Evolutionary conservation across 1,284 basidiomycete species (phyloP), one percentile per base, ranked within the genome.

Genomic region (Laetiporus sulphureus): DNA sequence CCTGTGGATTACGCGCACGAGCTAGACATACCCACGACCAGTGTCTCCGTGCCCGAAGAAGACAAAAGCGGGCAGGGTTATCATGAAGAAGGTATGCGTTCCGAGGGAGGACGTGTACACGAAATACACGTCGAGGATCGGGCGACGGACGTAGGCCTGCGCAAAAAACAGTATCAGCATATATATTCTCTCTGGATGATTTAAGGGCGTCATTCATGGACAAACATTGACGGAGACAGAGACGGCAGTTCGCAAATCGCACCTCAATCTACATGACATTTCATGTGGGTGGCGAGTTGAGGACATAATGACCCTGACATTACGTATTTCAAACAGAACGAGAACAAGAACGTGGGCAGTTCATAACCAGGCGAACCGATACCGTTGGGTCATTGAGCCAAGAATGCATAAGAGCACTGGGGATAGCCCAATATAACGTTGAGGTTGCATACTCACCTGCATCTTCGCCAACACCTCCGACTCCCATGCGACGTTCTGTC

Each of bases 51-150:
- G 76, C 1, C 91, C 91, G 54, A 95, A 91, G 74, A 93, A 97
- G 60, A 86, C 95, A 44, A 90, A 71, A 3, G 84, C 69, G 0
- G 95, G 94, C 1, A 98, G 67, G 51, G 89, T 77, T 20, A 83
- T 79, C 78, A 95, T 89, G 71, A 98, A 98, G 68, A 95, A 97
- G 0, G 90, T 94, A 58, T 97, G 94, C 0, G 92, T 91, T 0
- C 91, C 91, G 35, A 96, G 74, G 0, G 90, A 73, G 1, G 91
- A 92, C 0, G 90, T 87, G 60, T 94, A 91, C 45, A 95, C 82
- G 59, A 99, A 97, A 59, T 90, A 97, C 1, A 67, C 69, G 62
- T 99, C 94, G 16, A 91, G 66, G 65, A 74, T 81, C 1, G 84
- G 78, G 1, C 72, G 76, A 21, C 90, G 75, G 23, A 87, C 69